Evolutionary conservation across 1,284 basidiomycete species (phyloP).

Genomic region (Heimioporus retisporus): DNA sequence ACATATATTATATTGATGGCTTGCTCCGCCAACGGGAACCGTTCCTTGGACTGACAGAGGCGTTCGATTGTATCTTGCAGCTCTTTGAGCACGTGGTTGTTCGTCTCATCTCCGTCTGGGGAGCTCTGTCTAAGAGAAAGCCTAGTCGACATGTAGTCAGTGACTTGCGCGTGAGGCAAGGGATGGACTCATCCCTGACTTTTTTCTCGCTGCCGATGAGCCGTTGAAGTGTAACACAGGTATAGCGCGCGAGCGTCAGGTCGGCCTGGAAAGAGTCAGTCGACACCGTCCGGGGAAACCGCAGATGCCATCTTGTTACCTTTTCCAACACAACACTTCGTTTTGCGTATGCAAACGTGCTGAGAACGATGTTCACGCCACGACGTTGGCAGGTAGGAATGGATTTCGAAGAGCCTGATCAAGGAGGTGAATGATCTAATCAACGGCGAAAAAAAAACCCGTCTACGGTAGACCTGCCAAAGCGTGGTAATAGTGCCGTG

Average conservation of each 20-base stretch:
- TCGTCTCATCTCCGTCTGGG: conserved; percentile 87
- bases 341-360: conserved; percentile 94
- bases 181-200: conserved; percentile 76
- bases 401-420: no score
- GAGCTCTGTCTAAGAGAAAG: conserved; percentile 88
- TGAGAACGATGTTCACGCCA: conserved; percentile 92
- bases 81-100: conserved; percentile 85
- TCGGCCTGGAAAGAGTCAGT: conserved; percentile 28
- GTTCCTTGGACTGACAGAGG: conserved; percentile 87
- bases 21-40: conserved; percentile 98
- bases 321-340: conserved; percentile 89
- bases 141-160: conserved; percentile 55
- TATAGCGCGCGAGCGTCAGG: conserved; percentile 64
- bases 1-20: conserved; percentile 97
- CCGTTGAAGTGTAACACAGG: conserved; percentile 82
- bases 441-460: no score
- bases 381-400: no score
- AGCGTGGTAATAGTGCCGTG: no score
- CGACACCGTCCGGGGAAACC: not conserved
- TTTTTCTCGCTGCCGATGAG: conserved; percentile 97
- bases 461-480: no score
- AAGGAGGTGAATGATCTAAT: no score
- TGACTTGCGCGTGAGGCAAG: not conserved
- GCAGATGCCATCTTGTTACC: conserved; percentile 73
- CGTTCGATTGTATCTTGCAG: conserved; percentile 84